A percentile compares a stretch with the other conserved stretches of the same genome.
These are phyloP conservation scores for Lachancea sp. DNA, from an alignment of 805 yeast species.

Conservation along the genomic window DNA sequence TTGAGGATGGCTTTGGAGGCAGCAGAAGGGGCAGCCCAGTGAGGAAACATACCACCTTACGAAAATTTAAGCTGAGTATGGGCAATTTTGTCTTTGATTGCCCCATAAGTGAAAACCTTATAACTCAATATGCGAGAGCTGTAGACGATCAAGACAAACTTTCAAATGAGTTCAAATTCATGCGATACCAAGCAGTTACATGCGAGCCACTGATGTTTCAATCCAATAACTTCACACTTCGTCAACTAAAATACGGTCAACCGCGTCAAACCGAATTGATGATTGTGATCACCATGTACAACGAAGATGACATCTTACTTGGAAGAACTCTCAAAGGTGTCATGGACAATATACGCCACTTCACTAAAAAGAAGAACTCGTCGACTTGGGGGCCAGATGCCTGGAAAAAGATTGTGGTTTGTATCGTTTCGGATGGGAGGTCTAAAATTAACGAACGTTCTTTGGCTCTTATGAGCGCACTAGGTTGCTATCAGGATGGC, in stretches of 20 bases:
- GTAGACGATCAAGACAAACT: slow-evolving; percentile 35
- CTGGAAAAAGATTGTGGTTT: slow-evolving; percentile 90
- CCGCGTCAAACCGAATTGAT: slow-evolving; percentile 81
- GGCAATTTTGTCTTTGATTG: slow-evolving; percentile 86
- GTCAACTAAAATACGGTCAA: slow-evolving; percentile 72
- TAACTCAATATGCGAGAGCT: slow-evolving; percentile 43
- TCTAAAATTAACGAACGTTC: slow-evolving; percentile 74
- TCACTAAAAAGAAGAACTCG: slow-evolving; percentile 58
- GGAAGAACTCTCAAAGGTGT: slow-evolving; percentile 88
- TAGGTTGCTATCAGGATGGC: slow-evolving; percentile 93
- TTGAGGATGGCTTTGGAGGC: slow-evolving; percentile 21
- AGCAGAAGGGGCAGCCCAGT: slow-evolving; percentile 16
- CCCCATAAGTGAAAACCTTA: slow-evolving; percentile 69
- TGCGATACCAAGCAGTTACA: slow-evolving; percentile 93
- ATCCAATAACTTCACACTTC: slow-evolving; percentile 58
- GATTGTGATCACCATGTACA: slow-evolving; percentile 84
- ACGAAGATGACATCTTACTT: slow-evolving; percentile 75
- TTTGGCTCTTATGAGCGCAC: slow-evolving; percentile 69
- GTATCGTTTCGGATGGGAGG: slow-evolving; percentile 89
- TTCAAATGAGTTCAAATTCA: slow-evolving; percentile 59
- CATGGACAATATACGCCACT: slow-evolving; percentile 75
- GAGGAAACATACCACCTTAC: slow-evolving; percentile 24
- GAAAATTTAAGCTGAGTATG: slow-evolving; percentile 35
- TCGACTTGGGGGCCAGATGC: slow-evolving; percentile 90
- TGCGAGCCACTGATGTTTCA: slow-evolving; percentile 77